Percentiles rank a stretch among this genome's conserved stretches.
Conservation (phyloP, 352 stramenopile genomes). For the Globisporangium irregulare region DNA sequence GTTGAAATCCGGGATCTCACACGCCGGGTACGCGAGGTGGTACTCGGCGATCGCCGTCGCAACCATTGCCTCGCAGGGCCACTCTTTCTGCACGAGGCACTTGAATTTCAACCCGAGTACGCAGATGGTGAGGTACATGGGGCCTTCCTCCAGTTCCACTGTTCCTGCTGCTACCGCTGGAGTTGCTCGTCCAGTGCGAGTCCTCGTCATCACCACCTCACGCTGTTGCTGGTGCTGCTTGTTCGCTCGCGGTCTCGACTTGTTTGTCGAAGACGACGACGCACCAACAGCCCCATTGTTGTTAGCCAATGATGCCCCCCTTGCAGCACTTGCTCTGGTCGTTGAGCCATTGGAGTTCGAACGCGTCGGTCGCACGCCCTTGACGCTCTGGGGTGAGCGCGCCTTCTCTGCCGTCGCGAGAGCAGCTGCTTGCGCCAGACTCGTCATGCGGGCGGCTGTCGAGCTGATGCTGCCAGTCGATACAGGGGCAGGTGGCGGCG, state of each 20-base stretch:
- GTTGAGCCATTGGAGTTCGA: constrained; percentile 12
- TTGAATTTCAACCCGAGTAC: constrained; percentile 55
- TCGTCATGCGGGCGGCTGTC: constrained; percentile 12
- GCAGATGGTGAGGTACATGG: constrained; percentile 42
- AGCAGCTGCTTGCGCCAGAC: constrained; percentile 18
- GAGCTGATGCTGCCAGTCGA: constrained; percentile 5
- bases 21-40: constrained; percentile 45
- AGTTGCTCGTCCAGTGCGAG: constrained; percentile 16
- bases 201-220: constrained; percentile 27
- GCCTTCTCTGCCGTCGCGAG: constrained; percentile 13
- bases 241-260: constrained; percentile 12
- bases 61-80: constrained; percentile 71
- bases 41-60: constrained; percentile 63
- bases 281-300: not conserved
- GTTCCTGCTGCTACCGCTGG: constrained; percentile 1
- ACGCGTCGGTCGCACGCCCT: constrained; percentile 7
- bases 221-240: constrained; percentile 6
- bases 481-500: constrained; percentile 10
- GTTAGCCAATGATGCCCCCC: not conserved
- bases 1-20: constrained; percentile 75
- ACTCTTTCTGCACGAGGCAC: constrained; percentile 53
- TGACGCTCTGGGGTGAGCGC: constrained; percentile 2
- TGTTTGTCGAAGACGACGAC: constrained; percentile 3
- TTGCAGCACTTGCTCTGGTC: not conserved
- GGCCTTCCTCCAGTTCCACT: constrained; percentile 14